These are phyloP conservation scores for Achaetomium macrosporum DNA, from an alignment of 2,329 filamentous ascomycete genomes.

Conservation along the genomic window DNA sequence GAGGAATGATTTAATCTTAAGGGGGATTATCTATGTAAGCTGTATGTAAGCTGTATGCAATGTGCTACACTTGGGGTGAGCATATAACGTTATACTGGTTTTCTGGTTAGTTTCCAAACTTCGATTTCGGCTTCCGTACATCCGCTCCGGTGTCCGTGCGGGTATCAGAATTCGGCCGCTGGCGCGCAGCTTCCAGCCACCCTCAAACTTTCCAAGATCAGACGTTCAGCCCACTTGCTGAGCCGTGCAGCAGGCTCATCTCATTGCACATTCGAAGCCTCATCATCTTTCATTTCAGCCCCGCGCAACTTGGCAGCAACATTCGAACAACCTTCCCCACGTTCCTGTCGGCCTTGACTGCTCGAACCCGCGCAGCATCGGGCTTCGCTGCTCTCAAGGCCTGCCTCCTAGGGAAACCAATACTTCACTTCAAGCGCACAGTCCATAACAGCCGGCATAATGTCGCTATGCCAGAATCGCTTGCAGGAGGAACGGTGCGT, in stretches of 20 bases:
- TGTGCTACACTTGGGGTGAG: too few species aligned
- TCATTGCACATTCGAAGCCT: neutral
- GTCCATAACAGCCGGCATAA: slow-evolving; percentile 32
- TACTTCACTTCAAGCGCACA: neutral
- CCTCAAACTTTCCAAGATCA: too few species aligned
- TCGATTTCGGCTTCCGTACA: too few species aligned
- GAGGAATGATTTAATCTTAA: too few species aligned
- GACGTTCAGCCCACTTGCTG: too few species aligned
- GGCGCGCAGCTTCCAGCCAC: neutral
- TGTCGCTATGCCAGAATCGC: slow-evolving; percentile 85
- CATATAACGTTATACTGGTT: too few species aligned
- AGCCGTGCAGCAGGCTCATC: neutral
- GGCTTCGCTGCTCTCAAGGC: neutral
- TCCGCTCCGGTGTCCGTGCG: neutral
- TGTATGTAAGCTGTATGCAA: too few species aligned
- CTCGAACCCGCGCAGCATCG: neutral
- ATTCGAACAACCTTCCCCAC: neutral
- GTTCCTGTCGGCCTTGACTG: neutral
- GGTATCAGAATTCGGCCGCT: neutral
- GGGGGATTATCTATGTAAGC: too few species aligned
- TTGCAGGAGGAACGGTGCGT: slow-evolving; percentile 80
- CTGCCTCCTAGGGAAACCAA: neutral
- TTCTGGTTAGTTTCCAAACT: too few species aligned
- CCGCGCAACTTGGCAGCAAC: neutral
- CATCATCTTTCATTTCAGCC: neutral